Percentiles rank a stretch among this genome's conserved stretches.
Evolutionary conservation across 371 early-diverging fungal genomes (phyloP).

Genomic region (Haplosporangium sp.): DNA sequence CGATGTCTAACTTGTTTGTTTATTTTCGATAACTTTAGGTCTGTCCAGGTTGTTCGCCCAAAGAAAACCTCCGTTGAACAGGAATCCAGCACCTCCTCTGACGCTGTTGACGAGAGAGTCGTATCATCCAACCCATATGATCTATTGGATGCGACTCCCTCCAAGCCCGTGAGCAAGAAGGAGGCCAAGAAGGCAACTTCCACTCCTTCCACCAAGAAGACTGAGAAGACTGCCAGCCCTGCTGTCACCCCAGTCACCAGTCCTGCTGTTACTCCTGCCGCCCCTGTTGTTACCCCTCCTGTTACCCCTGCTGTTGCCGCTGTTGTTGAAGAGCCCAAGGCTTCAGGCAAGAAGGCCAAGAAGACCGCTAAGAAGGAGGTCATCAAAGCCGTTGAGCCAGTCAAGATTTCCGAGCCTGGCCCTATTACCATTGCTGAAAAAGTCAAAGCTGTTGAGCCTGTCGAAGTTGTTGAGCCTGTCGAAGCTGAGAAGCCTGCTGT

Average conservation of each 20-base stretch:
- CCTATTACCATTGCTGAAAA: background rate
- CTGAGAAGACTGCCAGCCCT: slow-evolving; percentile 7
- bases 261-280: slow-evolving; percentile 4
- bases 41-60: slow-evolving; percentile 30
- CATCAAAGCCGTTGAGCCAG: slow-evolving; percentile 4
- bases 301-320: slow-evolving; percentile 12
- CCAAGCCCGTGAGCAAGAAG: slow-evolving; percentile 29
- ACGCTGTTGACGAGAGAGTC: slow-evolving; percentile 39
- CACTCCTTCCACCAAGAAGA: slow-evolving; percentile 5
- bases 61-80: slow-evolving; percentile 32
- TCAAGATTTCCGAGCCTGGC: background rate
- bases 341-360: slow-evolving; percentile 33
- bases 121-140: slow-evolving; percentile 51
- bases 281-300: slow-evolving; percentile 11
- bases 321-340: slow-evolving; percentile 17
- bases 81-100: slow-evolving; percentile 5
- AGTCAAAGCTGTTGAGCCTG: background rate
- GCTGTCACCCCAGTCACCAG: background rate
- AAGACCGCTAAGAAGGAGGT: slow-evolving; percentile 21
- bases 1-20: background rate
- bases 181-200: slow-evolving; percentile 38
- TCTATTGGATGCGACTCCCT: slow-evolving; percentile 33
- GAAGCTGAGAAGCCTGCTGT: slow-evolving; percentile 6
- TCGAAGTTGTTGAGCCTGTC: slow-evolving; percentile 13
- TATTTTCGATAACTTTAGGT: slow-evolving; percentile 3